Conservation (phyloP, 192 early-diverging fungal genomes). For the Backusella tarrabulga region DNA sequence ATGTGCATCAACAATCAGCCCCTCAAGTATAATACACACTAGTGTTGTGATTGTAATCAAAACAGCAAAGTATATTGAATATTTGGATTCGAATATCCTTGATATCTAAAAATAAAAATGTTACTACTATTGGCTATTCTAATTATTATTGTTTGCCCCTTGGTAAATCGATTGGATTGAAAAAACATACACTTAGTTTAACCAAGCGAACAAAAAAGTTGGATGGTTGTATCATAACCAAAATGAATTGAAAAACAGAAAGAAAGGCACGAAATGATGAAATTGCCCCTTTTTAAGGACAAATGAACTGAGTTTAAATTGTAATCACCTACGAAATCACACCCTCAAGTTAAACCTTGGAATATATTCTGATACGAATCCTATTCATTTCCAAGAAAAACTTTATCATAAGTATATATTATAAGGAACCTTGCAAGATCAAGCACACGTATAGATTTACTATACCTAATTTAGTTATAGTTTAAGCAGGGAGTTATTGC, state of each 20-base stretch:
- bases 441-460: not conserved
- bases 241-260: not conserved
- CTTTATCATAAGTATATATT: not conserved
- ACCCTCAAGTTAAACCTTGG: not conserved
- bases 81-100: not conserved
- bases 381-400: not conserved
- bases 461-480: not conserved
- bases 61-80: slow-evolving; percentile 1
- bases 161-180: not conserved
- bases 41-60: slow-evolving; percentile 13
- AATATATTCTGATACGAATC: not conserved
- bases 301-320: not conserved
- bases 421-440: not conserved
- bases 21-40: slow-evolving; percentile 16
- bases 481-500: not conserved
- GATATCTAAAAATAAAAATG: not conserved
- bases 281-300: not conserved
- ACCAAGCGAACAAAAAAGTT: slow-evolving; percentile 4
- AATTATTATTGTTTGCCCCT: not conserved
- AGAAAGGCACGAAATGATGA: not conserved
- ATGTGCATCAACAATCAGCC: slow-evolving; percentile 9
- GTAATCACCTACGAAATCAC: not conserved
- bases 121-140: not conserved
- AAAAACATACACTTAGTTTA: not conserved
- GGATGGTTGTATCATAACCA: not conserved